phyloP scores from a whole-genome alignment of 2,329 filamentous ascomycete genomes.

The Westerdykella sp. region DNA sequence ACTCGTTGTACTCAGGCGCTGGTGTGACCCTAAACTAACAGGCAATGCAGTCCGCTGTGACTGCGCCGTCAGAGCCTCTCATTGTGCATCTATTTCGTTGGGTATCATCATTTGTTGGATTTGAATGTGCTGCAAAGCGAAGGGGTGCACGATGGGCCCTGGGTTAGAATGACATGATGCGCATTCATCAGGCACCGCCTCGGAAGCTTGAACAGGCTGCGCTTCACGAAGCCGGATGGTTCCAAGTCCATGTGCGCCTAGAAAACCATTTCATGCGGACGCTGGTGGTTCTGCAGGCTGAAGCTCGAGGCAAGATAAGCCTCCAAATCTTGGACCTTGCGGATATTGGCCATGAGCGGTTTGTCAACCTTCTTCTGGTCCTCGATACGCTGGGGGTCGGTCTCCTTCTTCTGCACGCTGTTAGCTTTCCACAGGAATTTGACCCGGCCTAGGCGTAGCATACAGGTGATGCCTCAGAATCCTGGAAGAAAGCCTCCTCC shows the following conservation, averaged over 20 bases:
- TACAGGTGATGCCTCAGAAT: slow-evolving; percentile 85
- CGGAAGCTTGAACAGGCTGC: too few species aligned
- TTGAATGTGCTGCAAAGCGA: too few species aligned
- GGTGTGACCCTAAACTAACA: too few species aligned
- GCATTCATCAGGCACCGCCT: too few species aligned
- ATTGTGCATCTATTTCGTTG: too few species aligned
- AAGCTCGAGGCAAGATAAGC: slow-evolving; percentile 92
- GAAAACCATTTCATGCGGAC: slow-evolving; percentile 99
- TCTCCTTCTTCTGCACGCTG: slow-evolving; percentile 72
- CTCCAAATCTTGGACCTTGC: slow-evolving; percentile 89
- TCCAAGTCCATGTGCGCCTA: slow-evolving; percentile 35
- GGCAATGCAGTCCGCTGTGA: too few species aligned
- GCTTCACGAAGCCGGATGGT: too few species aligned
- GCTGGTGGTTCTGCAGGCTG: slow-evolving; percentile 96
- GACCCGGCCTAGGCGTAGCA: slow-evolving; percentile 38
- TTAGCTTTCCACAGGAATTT: slow-evolving; percentile 57
- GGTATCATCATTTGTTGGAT: too few species aligned
- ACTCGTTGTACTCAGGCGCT: too few species aligned
- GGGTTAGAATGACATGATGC: too few species aligned
- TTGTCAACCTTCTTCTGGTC: slow-evolving; percentile 99
- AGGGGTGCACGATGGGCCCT: too few species aligned
- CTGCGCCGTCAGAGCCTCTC: too few species aligned
- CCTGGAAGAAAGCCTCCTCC: slow-evolving; percentile 98
- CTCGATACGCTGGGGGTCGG: slow-evolving; percentile 79
- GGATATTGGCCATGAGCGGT: slow-evolving; percentile 85